A percentile compares a stretch with the other conserved stretches of the same genome.
Evolutionary conservation across 2,329 filamentous ascomycete genomes (phyloP).

Genomic region (Trichoderma koningiopsis): DNA sequence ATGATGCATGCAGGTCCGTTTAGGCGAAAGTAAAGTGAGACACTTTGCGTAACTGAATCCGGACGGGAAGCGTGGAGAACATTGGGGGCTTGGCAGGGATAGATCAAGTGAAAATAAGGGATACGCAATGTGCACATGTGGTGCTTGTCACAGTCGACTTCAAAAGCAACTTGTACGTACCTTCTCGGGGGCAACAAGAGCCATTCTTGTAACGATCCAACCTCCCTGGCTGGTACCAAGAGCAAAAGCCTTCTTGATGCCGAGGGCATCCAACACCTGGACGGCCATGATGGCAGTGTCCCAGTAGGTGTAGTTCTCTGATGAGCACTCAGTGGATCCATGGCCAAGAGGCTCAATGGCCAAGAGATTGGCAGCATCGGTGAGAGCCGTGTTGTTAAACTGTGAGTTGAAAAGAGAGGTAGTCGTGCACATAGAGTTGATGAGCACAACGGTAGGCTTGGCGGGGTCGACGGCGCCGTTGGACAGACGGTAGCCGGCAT

Average conservation of each 20-base stretch:
- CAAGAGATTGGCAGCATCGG: slow-evolving; percentile 49
- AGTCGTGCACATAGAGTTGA: slow-evolving; percentile 56
- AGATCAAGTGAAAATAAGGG: background rate
- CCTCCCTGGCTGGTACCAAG: slow-evolving; percentile 57
- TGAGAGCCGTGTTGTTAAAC: slow-evolving; percentile 45
- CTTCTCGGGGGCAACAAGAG: slow-evolving; percentile 51
- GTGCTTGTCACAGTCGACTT: background rate
- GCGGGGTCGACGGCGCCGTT: slow-evolving; percentile 48
- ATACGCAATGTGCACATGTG: background rate
- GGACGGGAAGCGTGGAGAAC: slow-evolving; percentile 3
- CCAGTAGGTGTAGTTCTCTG: slow-evolving; percentile 58
- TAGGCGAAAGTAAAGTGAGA: slow-evolving; percentile 14
- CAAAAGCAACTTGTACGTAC: slow-evolving; percentile 35
- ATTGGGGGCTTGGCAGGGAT: slow-evolving; percentile 9
- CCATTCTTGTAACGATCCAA: slow-evolving; percentile 55
- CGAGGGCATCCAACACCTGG: slow-evolving; percentile 56
- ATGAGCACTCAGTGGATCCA: slow-evolving; percentile 46
- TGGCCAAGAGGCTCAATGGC: slow-evolving; percentile 58
- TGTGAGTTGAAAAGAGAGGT: slow-evolving; percentile 49
- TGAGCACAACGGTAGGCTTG: slow-evolving; percentile 54
- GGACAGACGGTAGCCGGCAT: slow-evolving; percentile 48
- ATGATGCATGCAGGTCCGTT: background rate
- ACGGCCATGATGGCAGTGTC: slow-evolving; percentile 56
- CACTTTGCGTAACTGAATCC: slow-evolving; percentile 6
- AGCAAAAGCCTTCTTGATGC: slow-evolving; percentile 51